Conservation (phyloP, 192 early-diverging fungal genomes). For the Chytriomyces confervae region DNA sequence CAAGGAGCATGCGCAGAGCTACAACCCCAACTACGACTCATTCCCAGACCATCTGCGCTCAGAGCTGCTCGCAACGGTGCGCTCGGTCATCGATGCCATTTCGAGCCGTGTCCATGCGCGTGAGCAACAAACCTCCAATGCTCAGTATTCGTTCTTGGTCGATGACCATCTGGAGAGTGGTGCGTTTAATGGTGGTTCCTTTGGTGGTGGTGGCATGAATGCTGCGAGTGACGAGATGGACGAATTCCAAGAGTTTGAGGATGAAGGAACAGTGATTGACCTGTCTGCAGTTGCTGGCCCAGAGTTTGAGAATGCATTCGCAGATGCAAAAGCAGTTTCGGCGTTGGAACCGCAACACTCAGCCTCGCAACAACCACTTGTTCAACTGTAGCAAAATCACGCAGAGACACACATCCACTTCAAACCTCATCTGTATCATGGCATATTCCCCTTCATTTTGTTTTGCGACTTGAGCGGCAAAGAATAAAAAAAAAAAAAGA, state of each 20-base stretch:
- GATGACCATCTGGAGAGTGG: not conserved
- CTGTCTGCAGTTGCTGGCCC: not conserved
- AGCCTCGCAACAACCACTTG: no score
- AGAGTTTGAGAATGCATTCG: no score
- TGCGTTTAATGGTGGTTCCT: not conserved
- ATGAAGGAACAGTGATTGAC: slow-evolving; percentile 3
- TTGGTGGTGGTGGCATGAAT: not conserved
- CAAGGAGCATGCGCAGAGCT: not conserved
- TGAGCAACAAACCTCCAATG: not conserved
- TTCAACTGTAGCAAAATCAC: no score
- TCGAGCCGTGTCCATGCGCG: not conserved
- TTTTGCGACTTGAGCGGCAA: no score
- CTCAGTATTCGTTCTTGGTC: not conserved
- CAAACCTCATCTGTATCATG: no score
- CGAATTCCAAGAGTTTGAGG: slow-evolving; percentile 2
- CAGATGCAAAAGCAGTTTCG: no score
- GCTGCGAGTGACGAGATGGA: not conserved
- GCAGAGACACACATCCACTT: no score
- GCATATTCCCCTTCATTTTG: no score
- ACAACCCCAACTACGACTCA: slow-evolving; percentile 2
- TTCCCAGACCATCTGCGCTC: slow-evolving; percentile 1
- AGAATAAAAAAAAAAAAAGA: no score
- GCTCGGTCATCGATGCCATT: not conserved
- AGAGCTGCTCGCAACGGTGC: not conserved
- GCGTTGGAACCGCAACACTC: no score